Conservation (phyloP, 768 basidiomycete species). For the Suillus clintonianus region DNA sequence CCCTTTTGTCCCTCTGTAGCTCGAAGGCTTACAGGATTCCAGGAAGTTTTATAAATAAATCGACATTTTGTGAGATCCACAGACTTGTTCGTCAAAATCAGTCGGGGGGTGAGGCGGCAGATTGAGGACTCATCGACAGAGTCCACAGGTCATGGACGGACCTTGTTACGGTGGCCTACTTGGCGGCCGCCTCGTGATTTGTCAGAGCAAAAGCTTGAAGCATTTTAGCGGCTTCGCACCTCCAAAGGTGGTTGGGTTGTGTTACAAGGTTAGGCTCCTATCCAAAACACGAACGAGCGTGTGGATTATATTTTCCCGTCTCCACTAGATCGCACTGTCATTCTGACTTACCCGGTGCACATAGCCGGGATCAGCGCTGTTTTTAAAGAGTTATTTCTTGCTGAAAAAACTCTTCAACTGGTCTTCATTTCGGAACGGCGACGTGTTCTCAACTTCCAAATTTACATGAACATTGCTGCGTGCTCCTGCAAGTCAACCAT, state of each 20-base stretch:
- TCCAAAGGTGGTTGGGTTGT: neutral
- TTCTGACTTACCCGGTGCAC: too few species aligned
- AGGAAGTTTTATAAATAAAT: neutral
- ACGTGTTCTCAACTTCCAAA: neutral
- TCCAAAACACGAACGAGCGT: neutral
- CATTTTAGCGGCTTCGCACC: neutral
- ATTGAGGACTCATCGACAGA: neutral
- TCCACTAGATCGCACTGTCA: neutral
- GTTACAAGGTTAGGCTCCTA: neutral
- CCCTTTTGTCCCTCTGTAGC: neutral
- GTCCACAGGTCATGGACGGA: neutral
- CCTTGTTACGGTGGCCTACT: neutral
- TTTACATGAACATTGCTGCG: neutral
- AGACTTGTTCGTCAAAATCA: neutral
- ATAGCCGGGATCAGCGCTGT: neutral
- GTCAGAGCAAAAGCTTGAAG: neutral
- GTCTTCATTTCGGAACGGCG: neutral
- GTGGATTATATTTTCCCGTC: neutral
- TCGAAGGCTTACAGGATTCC: neutral
- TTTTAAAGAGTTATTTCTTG: neutral
- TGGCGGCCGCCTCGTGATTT: neutral
- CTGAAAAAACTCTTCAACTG: neutral
- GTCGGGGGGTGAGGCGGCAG: neutral
- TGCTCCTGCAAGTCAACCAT: neutral
- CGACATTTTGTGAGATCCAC: conserved; percentile 1